These are phyloP conservation scores for Suhomyces yuchorum DNA, from an alignment of 1,139 yeast species.

Conservation along the genomic window DNA sequence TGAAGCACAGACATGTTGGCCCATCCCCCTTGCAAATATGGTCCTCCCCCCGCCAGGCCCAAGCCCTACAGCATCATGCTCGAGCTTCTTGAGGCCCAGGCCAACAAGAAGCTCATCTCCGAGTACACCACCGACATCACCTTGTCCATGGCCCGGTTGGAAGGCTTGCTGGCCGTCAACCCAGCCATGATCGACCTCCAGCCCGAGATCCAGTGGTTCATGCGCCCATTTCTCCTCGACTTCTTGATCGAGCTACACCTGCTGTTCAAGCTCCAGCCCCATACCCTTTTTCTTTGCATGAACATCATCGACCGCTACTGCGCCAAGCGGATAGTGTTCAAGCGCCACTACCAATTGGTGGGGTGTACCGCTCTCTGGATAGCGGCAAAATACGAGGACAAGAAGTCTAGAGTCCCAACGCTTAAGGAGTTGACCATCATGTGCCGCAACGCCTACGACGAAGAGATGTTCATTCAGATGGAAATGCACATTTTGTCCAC, in stretches of 20 bases:
- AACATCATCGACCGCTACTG: conserved; percentile 88
- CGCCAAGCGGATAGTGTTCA: conserved; percentile 86
- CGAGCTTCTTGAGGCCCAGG: conserved; percentile 50
- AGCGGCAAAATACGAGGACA: conserved; percentile 91
- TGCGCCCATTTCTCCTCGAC: conserved; percentile 88
- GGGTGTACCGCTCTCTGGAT: conserved; percentile 95
- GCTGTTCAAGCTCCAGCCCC: conserved; percentile 71
- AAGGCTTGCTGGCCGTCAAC: conserved; percentile 43
- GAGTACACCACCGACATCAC: conserved; percentile 45
- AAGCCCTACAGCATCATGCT: conserved; percentile 45
- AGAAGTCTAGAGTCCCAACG: conserved; percentile 81
- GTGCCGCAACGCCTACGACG: conserved; percentile 86
- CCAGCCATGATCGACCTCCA: conserved; percentile 82
- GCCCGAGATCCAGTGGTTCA: conserved; percentile 90
- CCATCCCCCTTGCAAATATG: conserved; percentile 25
- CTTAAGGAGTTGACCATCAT: conserved; percentile 72
- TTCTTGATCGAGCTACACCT: conserved; percentile 81
- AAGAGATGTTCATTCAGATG: conserved; percentile 92
- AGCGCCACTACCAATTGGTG: conserved; percentile 87
- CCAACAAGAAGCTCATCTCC: conserved; percentile 41
- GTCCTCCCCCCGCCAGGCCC: conserved; percentile 47
- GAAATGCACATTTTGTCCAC: conserved; percentile 86
- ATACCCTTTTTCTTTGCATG: conserved; percentile 78
- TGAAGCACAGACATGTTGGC: conserved; percentile 10
- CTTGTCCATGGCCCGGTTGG: conserved; percentile 33